These are phyloP conservation scores for Pyricularia pennisetigena DNA, from an alignment of 2,329 filamentous ascomycete species.

Conservation along the genomic window DNA sequence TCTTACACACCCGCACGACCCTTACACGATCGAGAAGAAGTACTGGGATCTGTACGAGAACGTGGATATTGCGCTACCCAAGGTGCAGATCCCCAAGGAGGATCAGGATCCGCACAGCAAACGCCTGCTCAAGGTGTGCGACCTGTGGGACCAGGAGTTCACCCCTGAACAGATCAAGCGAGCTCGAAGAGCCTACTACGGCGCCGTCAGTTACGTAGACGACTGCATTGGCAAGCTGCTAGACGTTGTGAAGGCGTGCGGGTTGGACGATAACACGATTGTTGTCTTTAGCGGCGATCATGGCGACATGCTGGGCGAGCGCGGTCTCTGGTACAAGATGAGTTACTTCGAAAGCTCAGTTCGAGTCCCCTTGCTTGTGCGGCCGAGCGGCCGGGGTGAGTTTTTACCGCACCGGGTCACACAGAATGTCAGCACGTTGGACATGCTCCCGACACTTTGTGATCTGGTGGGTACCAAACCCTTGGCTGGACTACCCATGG, in stretches of 20 bases:
- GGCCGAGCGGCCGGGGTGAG: conserved; percentile 47
- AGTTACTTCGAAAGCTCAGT: conserved; percentile 89
- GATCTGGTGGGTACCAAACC: conserved; percentile 68
- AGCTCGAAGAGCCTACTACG: conserved; percentile 83
- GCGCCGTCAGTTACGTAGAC: conserved; percentile 87
- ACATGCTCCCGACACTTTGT: conserved; percentile 81
- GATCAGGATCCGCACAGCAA: conserved; percentile 81
- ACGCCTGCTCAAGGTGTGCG: conserved; percentile 76
- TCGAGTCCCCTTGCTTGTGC: conserved; percentile 78
- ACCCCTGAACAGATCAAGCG: conserved; percentile 77
- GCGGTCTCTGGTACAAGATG: conserved; percentile 96
- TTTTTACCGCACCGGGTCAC: conserved; percentile 68
- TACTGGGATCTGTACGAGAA: conserved; percentile 90
- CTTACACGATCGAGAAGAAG: conserved; percentile 87
- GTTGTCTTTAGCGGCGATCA: conserved; percentile 90
- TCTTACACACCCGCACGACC: conserved; percentile 89
- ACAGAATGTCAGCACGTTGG: conserved; percentile 83
- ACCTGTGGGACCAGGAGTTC: conserved; percentile 76
- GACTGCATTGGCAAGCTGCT: conserved; percentile 82
- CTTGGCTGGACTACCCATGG: conserved; percentile 65
- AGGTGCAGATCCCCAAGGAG: conserved; percentile 67
- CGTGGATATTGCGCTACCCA: conserved; percentile 77
- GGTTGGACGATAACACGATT: conserved; percentile 76
- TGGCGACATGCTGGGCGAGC: conserved; percentile 91
- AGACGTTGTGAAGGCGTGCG: conserved; percentile 66